Conservation (phyloP, 2,329 filamentous ascomycete species). For the Trichoderma brevicompactum region DNA sequence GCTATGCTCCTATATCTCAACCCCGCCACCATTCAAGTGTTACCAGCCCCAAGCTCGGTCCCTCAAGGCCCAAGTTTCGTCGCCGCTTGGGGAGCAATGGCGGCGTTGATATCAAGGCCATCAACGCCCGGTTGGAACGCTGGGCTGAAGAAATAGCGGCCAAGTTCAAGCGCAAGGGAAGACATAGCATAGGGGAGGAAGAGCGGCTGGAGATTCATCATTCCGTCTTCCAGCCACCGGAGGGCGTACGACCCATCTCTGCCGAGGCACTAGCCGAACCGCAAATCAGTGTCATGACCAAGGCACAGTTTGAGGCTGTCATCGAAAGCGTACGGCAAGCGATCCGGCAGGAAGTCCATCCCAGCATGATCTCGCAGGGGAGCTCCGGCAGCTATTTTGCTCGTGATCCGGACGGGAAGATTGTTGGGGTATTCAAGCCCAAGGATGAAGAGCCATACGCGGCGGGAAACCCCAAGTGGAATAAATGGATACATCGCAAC, state of each 20-base stretch:
- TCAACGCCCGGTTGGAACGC: constrained; percentile 90
- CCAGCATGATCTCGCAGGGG: constrained; percentile 94
- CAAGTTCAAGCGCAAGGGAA: constrained; percentile 89
- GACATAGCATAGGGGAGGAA: constrained; percentile 73
- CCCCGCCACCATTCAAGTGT: constrained; percentile 65
- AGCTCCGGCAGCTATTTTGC: constrained; percentile 99
- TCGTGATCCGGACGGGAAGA: constrained; percentile 85
- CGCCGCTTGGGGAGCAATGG: constrained; percentile 69
- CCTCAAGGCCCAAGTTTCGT: constrained; percentile 49
- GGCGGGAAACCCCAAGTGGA: constrained; percentile 97
- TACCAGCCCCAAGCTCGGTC: constrained; percentile 55
- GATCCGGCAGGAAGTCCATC: constrained; percentile 89
- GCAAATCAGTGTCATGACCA: constrained; percentile 71
- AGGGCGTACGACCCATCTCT: constrained; percentile 80
- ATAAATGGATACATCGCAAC: constrained; percentile 99
- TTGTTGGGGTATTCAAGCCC: constrained; percentile 97
- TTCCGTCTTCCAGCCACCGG: constrained; percentile 92
- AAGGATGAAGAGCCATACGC: constrained; percentile 99
- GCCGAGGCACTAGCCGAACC: constrained; percentile 71
- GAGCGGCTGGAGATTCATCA: constrained; percentile 94
- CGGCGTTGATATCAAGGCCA: constrained; percentile 96
- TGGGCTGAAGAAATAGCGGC: constrained; percentile 99
- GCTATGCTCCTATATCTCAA: constrained; percentile 67
- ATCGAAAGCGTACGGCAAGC: constrained; percentile 89
- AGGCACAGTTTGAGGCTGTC: constrained; percentile 81